These are phyloP conservation scores for Fraxinus platypoda DNA, from an alignment of 305 asterid species.

Conservation along the genomic window DNA sequence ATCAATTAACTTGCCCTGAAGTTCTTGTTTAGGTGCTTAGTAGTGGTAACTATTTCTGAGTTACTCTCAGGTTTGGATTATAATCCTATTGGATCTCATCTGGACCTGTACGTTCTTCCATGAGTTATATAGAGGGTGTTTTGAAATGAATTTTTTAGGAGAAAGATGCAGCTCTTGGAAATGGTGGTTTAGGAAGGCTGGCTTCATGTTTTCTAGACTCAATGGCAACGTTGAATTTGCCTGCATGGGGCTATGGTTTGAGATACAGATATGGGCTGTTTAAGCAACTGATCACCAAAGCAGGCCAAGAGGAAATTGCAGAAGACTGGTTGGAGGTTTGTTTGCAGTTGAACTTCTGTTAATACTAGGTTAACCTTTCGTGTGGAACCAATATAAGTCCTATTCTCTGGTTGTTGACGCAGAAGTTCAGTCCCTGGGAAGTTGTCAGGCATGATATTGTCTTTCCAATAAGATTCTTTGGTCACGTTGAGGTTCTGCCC, in stretches of 20 bases:
- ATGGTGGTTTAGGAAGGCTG: conserved; percentile 99
- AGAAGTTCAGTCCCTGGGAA: conserved; percentile 99
- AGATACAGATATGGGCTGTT: conserved; percentile 94
- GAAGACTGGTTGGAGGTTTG: conserved; percentile 99
- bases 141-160: conserved; percentile 53
- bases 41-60: conserved; percentile 1
- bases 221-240: conserved; percentile 93
- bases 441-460: conserved; percentile 88
- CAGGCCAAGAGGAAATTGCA: conserved; percentile 91
- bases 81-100: not conserved
- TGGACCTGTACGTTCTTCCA: not conserved
- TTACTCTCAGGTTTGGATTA: conserved; percentile 1
- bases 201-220: conserved; percentile 99
- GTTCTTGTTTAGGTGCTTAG: not conserved
- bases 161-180: conserved; percentile 99
- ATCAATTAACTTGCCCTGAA: not conserved
- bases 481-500: conserved; percentile 83
- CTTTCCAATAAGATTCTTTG: conserved; percentile 89
- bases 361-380: conserved; percentile 21
- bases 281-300: conserved; percentile 80
- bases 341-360: conserved; percentile 20
- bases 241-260: conserved; percentile 99
- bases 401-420: conserved; percentile 35
- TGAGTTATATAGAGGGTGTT: not conserved
- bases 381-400: conserved; percentile 13